Conservation (phyloP, 31 red algal genomes). For the Asparagopsis taxiformis region DNA sequence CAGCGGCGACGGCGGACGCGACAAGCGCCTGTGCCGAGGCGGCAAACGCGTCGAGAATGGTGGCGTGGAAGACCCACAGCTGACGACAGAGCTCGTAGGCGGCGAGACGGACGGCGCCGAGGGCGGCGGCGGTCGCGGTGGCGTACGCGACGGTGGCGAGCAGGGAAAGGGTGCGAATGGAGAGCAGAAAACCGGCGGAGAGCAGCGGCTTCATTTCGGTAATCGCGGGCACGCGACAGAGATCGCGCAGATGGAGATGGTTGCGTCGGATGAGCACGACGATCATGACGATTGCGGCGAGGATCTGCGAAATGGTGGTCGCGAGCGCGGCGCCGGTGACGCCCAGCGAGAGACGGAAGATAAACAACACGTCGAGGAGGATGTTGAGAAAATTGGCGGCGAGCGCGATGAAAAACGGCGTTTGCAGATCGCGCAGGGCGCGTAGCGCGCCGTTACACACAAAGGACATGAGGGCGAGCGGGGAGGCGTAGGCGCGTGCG, state of each 20-base stretch:
- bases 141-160: constrained; percentile 46
- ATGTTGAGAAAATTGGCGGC: constrained; percentile 72
- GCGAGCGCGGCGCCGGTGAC: constrained; percentile 77
- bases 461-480: constrained; percentile 53
- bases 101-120: constrained; percentile 39
- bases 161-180: constrained; percentile 53
- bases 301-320: constrained; percentile 69
- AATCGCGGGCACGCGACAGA: constrained; percentile 12
- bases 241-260: constrained; percentile 18
- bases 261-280: background rate
- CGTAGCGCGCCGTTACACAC: constrained; percentile 73
- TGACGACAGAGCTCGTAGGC: constrained; percentile 64
- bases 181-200: constrained; percentile 45
- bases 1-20: constrained; percentile 38
- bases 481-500: constrained; percentile 62
- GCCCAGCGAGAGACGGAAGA: constrained; percentile 58
- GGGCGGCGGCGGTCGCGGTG: constrained; percentile 34
- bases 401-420: constrained; percentile 67
- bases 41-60: constrained; percentile 54
- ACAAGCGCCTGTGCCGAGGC: constrained; percentile 67
- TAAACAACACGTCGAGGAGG: constrained; percentile 81
- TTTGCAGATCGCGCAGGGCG: constrained; percentile 67
- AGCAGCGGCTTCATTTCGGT: constrained; percentile 33
- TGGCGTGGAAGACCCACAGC: constrained; percentile 64
- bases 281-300: constrained; percentile 34